Base-by-base conservation (phyloP, 257 asterid species). In the Plantago elongata region DNA sequence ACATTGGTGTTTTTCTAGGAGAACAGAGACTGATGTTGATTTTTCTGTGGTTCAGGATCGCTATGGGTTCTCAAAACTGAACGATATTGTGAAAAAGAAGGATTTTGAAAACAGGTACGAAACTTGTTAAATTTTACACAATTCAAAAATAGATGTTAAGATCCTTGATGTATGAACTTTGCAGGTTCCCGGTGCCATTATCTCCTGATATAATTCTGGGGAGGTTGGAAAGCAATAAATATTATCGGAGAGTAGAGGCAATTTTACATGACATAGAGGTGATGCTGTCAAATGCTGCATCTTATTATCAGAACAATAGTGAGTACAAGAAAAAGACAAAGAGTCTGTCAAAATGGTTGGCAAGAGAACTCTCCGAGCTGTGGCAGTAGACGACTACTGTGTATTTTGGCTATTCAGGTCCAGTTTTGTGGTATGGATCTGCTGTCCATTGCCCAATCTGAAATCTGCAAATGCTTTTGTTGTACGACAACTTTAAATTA, bases 131-230 rank as follows among this genome's bases (percentile, higher is more conserved):
- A 7, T 27, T 4, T 57, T 5, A 9, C 60, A 22, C 22, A 48
- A 51, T 48, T 27, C 48, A 15, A 13, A 54, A 16, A 45, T 45
- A 18, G 42, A 14, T 49, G 16, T 51, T 67, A 44, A 71, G 40
- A 34, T 34, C 40, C 40, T 34, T 34, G 27, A 22, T 22, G 27
- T 22, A 56, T 60, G 55, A 46, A 14, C 38, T 45, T 65, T 78
- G 82, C 88, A 92, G 98, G 89, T 92, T 84, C 69, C 82, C 95
- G 6, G 97, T 86, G 73, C 98, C 98, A 45, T 65, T 92, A 56
- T 88, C 93, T 57, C 93, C 76, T 16, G 80, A 73, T 50, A 72
- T 77, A 66, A 87, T 92, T 79, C 72, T 66, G 75, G 66, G 63
- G 58, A 88, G 98, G 79, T 61, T 92, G 79, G 85, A 77, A 60